A percentile compares a stretch with the other conserved stretches of the same genome.
These are phyloP conservation scores for Phytophthora chlamydospora DNA, from an alignment of 352 stramenopile species.

Conservation along the genomic window DNA sequence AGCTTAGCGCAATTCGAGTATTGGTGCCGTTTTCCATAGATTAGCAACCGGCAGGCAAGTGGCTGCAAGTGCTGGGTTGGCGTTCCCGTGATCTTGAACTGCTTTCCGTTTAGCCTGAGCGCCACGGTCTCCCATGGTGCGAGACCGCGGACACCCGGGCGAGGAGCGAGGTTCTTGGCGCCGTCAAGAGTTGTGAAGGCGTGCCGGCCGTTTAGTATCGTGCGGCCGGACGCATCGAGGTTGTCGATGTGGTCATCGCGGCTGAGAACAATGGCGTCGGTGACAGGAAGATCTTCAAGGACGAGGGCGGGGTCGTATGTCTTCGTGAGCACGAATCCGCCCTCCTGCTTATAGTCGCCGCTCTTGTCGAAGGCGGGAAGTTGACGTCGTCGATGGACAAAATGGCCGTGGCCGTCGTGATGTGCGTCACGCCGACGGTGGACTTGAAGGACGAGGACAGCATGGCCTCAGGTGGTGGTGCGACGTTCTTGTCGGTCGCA, in stretches of 20 bases:
- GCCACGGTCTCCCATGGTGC: conserved; percentile 36
- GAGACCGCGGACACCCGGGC: conserved; percentile 41
- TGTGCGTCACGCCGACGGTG: conserved; percentile 46
- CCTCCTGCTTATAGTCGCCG: conserved; percentile 13
- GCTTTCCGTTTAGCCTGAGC: conserved; percentile 35
- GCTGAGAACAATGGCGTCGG: conserved; percentile 42
- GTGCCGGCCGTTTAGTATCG: conserved; percentile 47
- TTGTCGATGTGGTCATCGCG: conserved; percentile 54
- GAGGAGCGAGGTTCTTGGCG: conserved; percentile 46
- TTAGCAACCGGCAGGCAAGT: no score
- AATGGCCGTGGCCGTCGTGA: conserved; percentile 43
- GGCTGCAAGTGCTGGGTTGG: conserved; percentile 38
- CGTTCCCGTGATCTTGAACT: conserved; percentile 51
- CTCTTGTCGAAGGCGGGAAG: conserved; percentile 42
- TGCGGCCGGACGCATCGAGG: conserved; percentile 38
- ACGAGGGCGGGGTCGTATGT: conserved; percentile 29
- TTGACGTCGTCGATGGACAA: conserved; percentile 49
- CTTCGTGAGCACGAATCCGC: conserved; percentile 18
- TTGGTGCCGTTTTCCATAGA: no score
- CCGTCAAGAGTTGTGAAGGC: conserved; percentile 46
- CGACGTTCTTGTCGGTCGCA: neutral
- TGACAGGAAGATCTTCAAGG: conserved; percentile 37
- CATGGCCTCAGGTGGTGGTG: conserved; percentile 1
- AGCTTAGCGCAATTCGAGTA: no score
- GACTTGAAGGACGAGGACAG: conserved; percentile 35